A percentile compares a stretch with the other conserved stretches of the same genome.
Conservation (phyloP, 1,284 basidiomycete species). For the Pterulicium gracile region DNA sequence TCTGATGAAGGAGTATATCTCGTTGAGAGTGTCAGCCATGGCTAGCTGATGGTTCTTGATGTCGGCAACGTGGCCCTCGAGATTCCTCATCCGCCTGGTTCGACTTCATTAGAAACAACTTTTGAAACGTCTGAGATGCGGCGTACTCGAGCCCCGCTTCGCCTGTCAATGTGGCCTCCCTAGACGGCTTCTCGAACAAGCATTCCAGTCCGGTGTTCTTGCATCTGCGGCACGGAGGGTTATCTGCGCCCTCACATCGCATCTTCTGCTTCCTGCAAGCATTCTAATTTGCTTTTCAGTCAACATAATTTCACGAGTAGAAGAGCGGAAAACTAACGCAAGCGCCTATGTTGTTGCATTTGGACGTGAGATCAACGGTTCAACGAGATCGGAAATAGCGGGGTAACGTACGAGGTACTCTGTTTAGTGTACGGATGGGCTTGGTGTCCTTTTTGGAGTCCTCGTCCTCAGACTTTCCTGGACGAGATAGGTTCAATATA, state of each 20-base stretch:
- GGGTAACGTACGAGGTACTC: constrained; percentile 63
- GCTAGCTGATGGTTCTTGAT: constrained; percentile 57
- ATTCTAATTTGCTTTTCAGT: constrained; percentile 36
- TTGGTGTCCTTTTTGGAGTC: constrained; percentile 50
- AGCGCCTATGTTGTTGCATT: constrained; percentile 39
- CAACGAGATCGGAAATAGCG: constrained; percentile 9
- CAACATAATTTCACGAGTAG: constrained; percentile 1
- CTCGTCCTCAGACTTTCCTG: constrained; percentile 21
- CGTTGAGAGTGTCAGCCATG: constrained; percentile 69
- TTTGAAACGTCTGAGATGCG: no score
- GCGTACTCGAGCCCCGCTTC: constrained; percentile 85
- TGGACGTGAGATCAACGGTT: constrained; percentile 12
- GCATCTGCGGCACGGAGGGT: constrained; percentile 85
- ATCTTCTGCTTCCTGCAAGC: constrained; percentile 81
- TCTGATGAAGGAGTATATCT: constrained; percentile 64
- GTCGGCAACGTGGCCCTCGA: constrained; percentile 75
- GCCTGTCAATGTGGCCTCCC: constrained; percentile 74
- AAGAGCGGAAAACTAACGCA: constrained; percentile 41
- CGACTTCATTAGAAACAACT: no score
- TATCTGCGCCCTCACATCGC: constrained; percentile 84
- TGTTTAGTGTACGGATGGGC: constrained; percentile 65
- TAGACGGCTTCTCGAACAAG: constrained; percentile 82
- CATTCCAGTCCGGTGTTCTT: constrained; percentile 77
- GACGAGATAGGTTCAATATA: background rate
- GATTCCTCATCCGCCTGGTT: constrained; percentile 71